Evolutionary conservation across 805 yeast genomes (phyloP).

Genomic region (Saturnispora quitensis): DNA sequence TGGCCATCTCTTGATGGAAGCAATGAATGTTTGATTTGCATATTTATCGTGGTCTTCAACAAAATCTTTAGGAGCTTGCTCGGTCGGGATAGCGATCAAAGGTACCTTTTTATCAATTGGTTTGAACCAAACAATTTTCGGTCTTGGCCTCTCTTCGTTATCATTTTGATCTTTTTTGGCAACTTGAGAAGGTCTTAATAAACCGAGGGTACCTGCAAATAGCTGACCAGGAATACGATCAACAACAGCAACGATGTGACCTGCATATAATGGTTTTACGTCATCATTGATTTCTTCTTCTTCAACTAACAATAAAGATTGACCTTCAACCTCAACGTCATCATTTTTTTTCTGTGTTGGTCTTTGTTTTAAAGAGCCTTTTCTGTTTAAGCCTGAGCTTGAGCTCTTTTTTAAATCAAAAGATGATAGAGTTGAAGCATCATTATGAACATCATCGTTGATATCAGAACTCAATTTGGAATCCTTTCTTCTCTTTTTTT

Average conservation of each 20-base stretch:
- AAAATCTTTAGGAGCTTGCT: constrained; percentile 93
- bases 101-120: constrained; percentile 98
- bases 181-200: constrained; percentile 91
- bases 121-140: constrained; percentile 98
- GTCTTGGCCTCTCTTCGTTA: constrained; percentile 33
- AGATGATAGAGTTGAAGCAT: constrained; percentile 51
- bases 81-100: constrained; percentile 95
- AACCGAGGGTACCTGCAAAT: constrained; percentile 88
- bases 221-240: constrained; percentile 96
- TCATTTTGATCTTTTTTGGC: constrained; percentile 47
- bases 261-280: constrained; percentile 89
- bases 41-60: constrained; percentile 85
- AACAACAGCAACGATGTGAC: constrained; percentile 96
- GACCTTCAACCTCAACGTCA: constrained; percentile 98
- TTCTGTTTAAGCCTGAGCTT: constrained; percentile 43
- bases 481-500: constrained; percentile 72
- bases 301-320: constrained; percentile 79
- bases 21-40: constrained; percentile 76
- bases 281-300: constrained; percentile 95
- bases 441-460: constrained; percentile 68
- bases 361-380: constrained; percentile 87
- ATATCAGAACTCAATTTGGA: constrained; percentile 29
- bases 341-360: constrained; percentile 97
- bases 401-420: not conserved
- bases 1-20: constrained; percentile 98